Conservation (phyloP, 2,329 filamentous ascomycete genomes). For the Knoxdaviesia capensis region DNA sequence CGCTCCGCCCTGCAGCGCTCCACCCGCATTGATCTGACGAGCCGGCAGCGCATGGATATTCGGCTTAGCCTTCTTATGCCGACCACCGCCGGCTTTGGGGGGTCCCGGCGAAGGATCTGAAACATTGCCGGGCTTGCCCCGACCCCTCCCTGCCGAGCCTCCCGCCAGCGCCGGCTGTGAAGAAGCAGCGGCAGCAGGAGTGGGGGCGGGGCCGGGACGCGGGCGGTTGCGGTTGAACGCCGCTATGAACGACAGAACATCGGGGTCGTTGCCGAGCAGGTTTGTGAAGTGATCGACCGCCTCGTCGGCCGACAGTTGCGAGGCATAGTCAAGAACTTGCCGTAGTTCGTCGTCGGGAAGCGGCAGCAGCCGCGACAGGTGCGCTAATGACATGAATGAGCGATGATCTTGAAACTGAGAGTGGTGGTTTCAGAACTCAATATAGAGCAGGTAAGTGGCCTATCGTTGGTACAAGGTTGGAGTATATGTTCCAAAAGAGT, state of each 20-base stretch:
- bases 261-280: conserved; percentile 68
- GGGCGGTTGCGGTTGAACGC: conserved; percentile 54
- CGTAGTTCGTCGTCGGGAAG: conserved; percentile 68
- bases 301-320: conserved; percentile 53
- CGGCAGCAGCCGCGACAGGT: conserved; percentile 62
- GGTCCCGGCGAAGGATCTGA: no score
- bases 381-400: conserved; percentile 32
- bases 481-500: no score
- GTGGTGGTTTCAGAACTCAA: no score
- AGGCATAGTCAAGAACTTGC: conserved; percentile 68
- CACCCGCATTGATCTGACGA: conserved; percentile 42
- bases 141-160: background rate
- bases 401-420: no score
- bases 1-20: conserved; percentile 34
- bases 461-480: no score
- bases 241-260: conserved; percentile 56
- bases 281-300: conserved; percentile 74
- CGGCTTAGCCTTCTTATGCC: conserved; percentile 37
- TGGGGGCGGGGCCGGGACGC: conserved; percentile 15
- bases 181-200: conserved; percentile 4
- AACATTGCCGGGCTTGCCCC: background rate
- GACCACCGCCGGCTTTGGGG: conserved; percentile 7
- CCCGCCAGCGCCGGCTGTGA: background rate
- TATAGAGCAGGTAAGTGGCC: no score
- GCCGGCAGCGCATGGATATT: conserved; percentile 42